Base-by-base conservation (phyloP, 192 early-diverging fungal species). In the Rhizoclosmatium globosum region DNA sequence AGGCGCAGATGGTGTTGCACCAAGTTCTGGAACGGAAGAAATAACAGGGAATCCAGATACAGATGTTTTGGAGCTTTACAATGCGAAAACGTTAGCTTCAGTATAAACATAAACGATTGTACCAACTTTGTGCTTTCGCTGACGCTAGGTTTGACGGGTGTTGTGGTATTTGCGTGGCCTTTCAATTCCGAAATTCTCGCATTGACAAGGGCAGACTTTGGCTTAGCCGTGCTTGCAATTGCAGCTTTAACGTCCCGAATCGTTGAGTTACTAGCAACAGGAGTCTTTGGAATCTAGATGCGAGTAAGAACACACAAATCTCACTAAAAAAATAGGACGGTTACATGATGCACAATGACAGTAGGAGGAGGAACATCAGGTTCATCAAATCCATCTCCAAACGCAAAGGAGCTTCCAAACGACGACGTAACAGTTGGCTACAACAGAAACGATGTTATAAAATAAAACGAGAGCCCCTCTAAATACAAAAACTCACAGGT, bases 191-290 rank as follows among this genome's bases (percentile, higher is more conserved):
- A 15, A 53, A 76, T 65, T 17, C 74, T 39, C 1, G 61, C 74
- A 47, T 62, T 65, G 3, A 76, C 57, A 13, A 76, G 64, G 4
- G 74, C 74, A 4, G 53, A 59, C 3, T 65, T 65, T 19, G 61
- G 61, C 41, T 76, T 76, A 15, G 64, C 9, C 3, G 62, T 50
- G 45, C 62, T 15, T 31, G 74, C 39, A n/a, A 76, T 76, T 4
- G 64, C 74, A 4, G 74, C 74, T 53, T 76, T 67, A 13, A 76
- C 64, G 64, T 76, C 47, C 4, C 74, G 60, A 1, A 67, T 47
- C 2, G 3, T 76, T n/a, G 44, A 41, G 9, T 38, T n/a, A 15
- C 9, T 59, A 17, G 42, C 68, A 47, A 46, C 17, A 15, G 68
- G 47, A 19, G 68, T 17, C 15, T 42, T 69, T 3, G 68, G 68